Percentiles rank a stretch among this genome's conserved stretches.
Evolutionary conservation across 495 filamentous ascomycete genomes (phyloP).

Genomic region (Annulohypoxylon stygium): DNA sequence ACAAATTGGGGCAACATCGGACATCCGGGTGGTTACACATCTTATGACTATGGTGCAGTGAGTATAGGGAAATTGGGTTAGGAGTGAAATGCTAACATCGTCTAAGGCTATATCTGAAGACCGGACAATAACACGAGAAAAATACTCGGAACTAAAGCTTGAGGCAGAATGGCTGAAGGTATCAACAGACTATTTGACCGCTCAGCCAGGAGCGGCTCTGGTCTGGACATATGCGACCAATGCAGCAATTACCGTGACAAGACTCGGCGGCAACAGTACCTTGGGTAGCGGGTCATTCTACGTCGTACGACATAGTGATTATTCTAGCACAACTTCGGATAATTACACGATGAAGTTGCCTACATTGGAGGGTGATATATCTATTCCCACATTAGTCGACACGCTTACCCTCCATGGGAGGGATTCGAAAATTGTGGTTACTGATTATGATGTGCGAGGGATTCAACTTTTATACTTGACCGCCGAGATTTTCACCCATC

Average conservation of each 20-base stretch:
- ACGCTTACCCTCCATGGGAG: constrained; percentile 74
- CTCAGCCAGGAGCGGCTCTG: constrained; percentile 58
- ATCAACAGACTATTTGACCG: constrained; percentile 73
- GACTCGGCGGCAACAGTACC: constrained; percentile 58
- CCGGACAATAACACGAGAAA: constrained; percentile 73
- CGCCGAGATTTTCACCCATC: constrained; percentile 77
- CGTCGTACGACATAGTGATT: constrained; percentile 73
- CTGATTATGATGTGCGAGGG: constrained; percentile 77
- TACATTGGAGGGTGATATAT: constrained; percentile 70
- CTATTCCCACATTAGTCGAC: constrained; percentile 74
- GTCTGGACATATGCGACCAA: constrained; percentile 60
- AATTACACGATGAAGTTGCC: constrained; percentile 72
- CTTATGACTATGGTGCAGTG: constrained; percentile 76
- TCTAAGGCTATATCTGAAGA: constrained; percentile 71
- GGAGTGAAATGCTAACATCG: background rate
- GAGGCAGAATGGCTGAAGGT: constrained; percentile 78
- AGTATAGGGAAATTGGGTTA: background rate
- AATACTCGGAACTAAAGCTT: constrained; percentile 83
- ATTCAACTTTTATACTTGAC: constrained; percentile 77
- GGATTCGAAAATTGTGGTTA: constrained; percentile 79
- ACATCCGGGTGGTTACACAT: constrained; percentile 77
- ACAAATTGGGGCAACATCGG: constrained; percentile 90
- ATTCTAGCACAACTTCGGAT: constrained; percentile 66
- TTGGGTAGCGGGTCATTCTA: constrained; percentile 69
- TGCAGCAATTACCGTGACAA: constrained; percentile 70